Base-by-base conservation (phyloP, 2,329 filamentous ascomycete genomes). In the Lachnellula hyalina region DNA sequence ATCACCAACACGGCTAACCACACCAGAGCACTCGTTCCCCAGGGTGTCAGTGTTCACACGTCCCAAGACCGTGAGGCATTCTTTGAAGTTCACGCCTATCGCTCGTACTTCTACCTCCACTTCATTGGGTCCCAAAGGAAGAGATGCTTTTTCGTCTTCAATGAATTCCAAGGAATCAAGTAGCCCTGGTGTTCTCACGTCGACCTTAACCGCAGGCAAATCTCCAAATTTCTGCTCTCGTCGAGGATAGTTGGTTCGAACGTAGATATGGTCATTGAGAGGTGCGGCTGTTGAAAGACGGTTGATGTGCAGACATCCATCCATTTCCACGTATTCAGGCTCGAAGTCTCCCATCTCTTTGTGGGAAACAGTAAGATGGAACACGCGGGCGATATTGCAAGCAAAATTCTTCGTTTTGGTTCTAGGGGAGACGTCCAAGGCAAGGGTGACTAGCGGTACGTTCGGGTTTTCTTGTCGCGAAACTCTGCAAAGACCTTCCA, bases 21-120 rank as follows among this genome's bases (percentile, higher is more conserved):
- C 25, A n/a, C 68, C 68, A 47, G 59, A 60, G 41, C 61, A 67
- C 54, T 71, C 68, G 14, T 64, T 58, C 23, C 67, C 68, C 14
- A 69, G 61, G 19, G 40, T 49, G 19, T 46, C 44, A 5, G 25
- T 38, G 11, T 48, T 23, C 51, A 55, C 46, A 17, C 56, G 41
- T 44, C 63, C 64, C 44, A 66, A 45, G 19, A 60, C 54, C 32
- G 60, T 50, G 7, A 59, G 44, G 9, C 61, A 47, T 49, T 65
- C 62, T 44, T 59, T 56, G 51, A 66, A 63, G 50, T 60, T 58
- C 5, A 64, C 32, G 2, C 53, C 54, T 25, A 47, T 35, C 35
- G 46, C 49, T 40, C 36, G 54, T 17, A 51, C 44, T 23, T 59
- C 51, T 25, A 59, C 28, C 19, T 55, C 52, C 15, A 60, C 38